Base-by-base conservation (phyloP, 805 yeast species). In the Brettanomyces nanus region DNA sequence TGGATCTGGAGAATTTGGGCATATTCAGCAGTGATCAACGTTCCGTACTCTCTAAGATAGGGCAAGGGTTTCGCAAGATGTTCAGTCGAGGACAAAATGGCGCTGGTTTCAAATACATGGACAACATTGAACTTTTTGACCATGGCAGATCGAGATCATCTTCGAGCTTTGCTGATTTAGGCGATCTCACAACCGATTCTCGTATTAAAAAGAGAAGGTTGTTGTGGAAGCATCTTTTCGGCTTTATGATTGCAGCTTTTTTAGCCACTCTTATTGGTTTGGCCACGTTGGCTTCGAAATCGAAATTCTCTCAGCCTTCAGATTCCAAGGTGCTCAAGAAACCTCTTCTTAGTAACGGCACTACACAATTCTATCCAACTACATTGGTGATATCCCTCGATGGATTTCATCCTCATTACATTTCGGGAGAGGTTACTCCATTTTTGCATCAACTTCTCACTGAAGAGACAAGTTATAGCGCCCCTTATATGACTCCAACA, bases 381-480 rank as follows among this genome's bases (percentile, higher is more conserved):
- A 89, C 96, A 2, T 61, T 89, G 2, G 54, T 87, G 33, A 66
- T 89, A 2, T 85, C 95, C 1, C 58, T 90, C 21, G 95, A 85
- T 56, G 96, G 95, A 7, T 82, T 89, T 56, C 95, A 89, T 52
- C 97, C 97, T 3, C 90, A 85, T 51, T 83, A 86, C 54, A 73
- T 89, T 10, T 76, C 80, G 3, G 48, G 70, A 5, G 61, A 65
- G 15, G 51, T 68, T 22, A 89, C 96, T 0, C 97, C 97, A 1
- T 65, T 75, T 27, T 52, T 89, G 54, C 78, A 82, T 51, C 58
- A 65, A 7, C 56, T 89, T 55, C 59, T 77, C 45, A 45, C 66
- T 4, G 59, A 73, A 19, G 70, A 66, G 4, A 71, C 65, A 36
- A 28, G 44, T 10, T 81, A 79, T 13, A 76, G 86, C 4, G 73